Evolutionary conservation across 192 early-diverging fungal species (phyloP).

Genomic region (Allomyces macrogynus): DNA sequence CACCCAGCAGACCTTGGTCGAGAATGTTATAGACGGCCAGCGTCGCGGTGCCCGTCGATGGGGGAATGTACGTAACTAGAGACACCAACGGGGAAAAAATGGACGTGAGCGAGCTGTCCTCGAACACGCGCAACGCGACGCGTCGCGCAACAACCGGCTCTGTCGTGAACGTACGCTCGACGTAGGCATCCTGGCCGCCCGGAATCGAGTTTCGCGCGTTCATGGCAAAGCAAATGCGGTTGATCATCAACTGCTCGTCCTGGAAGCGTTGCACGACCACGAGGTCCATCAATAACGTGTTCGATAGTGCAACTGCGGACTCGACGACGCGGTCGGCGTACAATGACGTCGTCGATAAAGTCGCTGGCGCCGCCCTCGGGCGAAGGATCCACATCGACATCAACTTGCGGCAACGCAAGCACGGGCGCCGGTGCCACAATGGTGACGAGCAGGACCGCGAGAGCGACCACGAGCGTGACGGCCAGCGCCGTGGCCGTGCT

Average conservation of each 20-base stretch:
- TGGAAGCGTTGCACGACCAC: background rate
- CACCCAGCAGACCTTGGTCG: background rate
- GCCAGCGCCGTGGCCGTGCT: background rate
- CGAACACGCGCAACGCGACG: conserved; percentile 9
- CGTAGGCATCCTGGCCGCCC: conserved; percentile 13
- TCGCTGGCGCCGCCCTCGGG: background rate
- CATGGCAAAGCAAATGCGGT: conserved; percentile 5
- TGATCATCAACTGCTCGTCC: background rate
- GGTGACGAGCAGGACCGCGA: background rate
- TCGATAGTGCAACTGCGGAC: background rate
- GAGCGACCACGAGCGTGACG: background rate
- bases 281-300: background rate
- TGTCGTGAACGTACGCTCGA: conserved; percentile 9
- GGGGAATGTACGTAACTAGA: conserved; percentile 34
- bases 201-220: conserved; percentile 14
- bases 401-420: background rate
- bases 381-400: background rate
- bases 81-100: conserved; percentile 29
- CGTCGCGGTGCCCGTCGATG: conserved; percentile 10
- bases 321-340: background rate
- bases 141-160: background rate
- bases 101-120: conserved; percentile 4
- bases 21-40: background rate
- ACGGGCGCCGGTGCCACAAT: background rate
- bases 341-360: background rate